Conservation (phyloP, 192 early-diverging fungal species). For the Helicostylum pulchrum region DNA sequence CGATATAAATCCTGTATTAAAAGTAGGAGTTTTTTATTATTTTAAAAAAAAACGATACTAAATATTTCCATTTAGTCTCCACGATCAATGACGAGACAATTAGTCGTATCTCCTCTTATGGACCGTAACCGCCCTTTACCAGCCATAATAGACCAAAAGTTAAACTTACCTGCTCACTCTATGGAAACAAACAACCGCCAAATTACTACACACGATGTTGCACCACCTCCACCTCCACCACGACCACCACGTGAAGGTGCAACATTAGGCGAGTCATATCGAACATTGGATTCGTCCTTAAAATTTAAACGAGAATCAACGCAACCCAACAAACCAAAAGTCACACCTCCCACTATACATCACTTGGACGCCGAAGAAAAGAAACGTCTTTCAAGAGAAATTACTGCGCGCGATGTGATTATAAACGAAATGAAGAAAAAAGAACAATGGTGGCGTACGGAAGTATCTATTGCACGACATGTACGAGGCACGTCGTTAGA, state of each 20-base stretch:
- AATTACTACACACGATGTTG: neutral
- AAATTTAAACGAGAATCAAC: too few relatives aligned
- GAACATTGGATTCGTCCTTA: too few relatives aligned
- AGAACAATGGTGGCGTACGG: conserved; percentile 43
- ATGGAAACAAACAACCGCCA: neutral
- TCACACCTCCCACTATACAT: neutral
- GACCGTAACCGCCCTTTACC: too few relatives aligned
- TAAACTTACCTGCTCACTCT: conserved; percentile 22
- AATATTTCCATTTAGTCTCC: too few relatives aligned
- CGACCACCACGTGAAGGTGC: conserved; percentile 9
- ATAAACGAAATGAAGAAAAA: conserved; percentile 36
- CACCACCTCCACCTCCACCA: conserved; percentile 5
- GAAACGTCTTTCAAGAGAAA: conserved; percentile 11
- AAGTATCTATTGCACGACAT: conserved; percentile 30
- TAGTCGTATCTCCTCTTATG: too few relatives aligned
- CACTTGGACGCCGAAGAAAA: conserved; percentile 17
- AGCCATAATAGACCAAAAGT: conserved; percentile 5
- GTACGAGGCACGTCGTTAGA: neutral
- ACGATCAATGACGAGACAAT: too few relatives aligned
- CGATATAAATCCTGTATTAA: too few relatives aligned
- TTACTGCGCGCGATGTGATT: conserved; percentile 26
- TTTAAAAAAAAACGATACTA: too few relatives aligned
- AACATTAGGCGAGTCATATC: neutral
- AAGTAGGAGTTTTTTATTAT: too few relatives aligned
- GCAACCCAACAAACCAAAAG: too few relatives aligned